A percentile compares a stretch with the other conserved stretches of the same genome.
phyloP scores from a whole-genome alignment of 306 rosid species.

The Styphnolobium japonicum region DNA sequence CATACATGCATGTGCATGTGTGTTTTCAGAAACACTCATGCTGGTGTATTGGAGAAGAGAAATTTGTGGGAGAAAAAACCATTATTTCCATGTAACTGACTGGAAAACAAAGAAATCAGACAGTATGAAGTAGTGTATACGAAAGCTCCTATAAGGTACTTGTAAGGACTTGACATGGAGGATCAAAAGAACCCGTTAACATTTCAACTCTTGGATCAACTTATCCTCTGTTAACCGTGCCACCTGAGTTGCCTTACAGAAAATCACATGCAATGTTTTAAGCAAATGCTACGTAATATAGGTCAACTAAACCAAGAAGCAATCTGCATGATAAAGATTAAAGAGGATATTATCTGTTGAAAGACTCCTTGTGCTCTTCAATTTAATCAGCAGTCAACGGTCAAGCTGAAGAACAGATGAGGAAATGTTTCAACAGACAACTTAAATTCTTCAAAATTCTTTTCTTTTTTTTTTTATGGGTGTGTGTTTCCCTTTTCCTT shows the following conservation, averaged over 20 bases:
- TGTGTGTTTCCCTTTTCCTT: background rate
- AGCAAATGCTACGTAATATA: background rate
- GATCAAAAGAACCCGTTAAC: background rate
- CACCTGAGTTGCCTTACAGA: background rate
- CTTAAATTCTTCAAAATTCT: background rate
- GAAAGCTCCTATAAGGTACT: background rate
- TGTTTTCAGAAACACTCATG: background rate
- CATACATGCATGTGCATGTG: background rate
- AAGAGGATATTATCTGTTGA: background rate
- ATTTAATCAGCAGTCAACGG: slow-evolving; percentile 1
- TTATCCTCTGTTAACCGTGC: background rate
- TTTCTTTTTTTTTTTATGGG: no score
- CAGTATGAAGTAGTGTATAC: background rate
- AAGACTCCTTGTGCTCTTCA: background rate
- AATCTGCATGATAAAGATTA: background rate
- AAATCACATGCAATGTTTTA: slow-evolving; percentile 7
- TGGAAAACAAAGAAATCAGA: background rate
- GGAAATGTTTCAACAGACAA: background rate
- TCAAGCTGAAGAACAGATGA: background rate
- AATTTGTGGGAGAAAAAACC: background rate
- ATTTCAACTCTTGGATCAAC: slow-evolving; percentile 6
- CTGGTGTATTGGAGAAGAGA: background rate
- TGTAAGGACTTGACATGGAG: background rate
- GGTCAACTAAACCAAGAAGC: background rate
- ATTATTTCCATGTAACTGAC: background rate